Percentiles rank a stretch among this genome's conserved stretches.
Evolutionary conservation across 331 rosid genomes (phyloP).

Genomic region (Ulmus americana): DNA sequence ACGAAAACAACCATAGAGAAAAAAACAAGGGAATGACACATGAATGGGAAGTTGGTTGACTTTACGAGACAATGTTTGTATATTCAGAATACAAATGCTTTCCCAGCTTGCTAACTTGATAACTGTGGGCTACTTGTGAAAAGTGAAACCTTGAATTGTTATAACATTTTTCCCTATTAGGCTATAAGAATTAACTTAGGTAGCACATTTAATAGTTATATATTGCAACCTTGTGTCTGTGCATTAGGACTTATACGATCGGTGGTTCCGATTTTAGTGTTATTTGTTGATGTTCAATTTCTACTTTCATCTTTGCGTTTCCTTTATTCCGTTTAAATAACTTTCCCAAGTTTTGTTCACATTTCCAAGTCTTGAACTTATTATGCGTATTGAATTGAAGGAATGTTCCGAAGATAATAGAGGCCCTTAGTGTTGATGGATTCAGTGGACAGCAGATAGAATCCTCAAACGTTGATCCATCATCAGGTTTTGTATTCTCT

Average conservation of each 20-base stretch:
- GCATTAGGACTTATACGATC: neutral
- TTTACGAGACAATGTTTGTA: too few relatives aligned
- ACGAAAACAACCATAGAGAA: too few relatives aligned
- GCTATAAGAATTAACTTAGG: too few relatives aligned
- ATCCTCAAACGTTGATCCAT: slow-evolving; percentile 51
- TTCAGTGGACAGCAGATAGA: slow-evolving; percentile 48
- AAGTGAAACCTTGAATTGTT: too few relatives aligned
- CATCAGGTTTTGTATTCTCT: slow-evolving; percentile 46
- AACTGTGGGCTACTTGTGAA: too few relatives aligned
- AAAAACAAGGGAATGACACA: too few relatives aligned
- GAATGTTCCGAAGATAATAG: slow-evolving; percentile 64
- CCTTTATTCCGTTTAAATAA: neutral
- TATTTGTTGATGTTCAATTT: neutral
- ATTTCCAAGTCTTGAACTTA: slow-evolving; percentile 24
- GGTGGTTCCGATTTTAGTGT: neutral
- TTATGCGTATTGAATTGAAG: slow-evolving; percentile 37
- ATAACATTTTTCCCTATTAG: too few relatives aligned
- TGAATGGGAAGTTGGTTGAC: too few relatives aligned
- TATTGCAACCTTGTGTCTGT: neutral
- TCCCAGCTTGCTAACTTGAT: too few relatives aligned
- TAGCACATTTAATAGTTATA: too few relatives aligned
- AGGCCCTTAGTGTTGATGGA: slow-evolving; percentile 72
- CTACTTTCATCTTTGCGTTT: neutral
- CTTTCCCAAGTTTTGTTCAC: slow-evolving; percentile 11
- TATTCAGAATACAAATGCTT: too few relatives aligned